Evolutionary conservation across 1,139 yeast species (phyloP), one percentile per base, ranked within the genome.

Genomic region (Candida gigantensis): DNA sequence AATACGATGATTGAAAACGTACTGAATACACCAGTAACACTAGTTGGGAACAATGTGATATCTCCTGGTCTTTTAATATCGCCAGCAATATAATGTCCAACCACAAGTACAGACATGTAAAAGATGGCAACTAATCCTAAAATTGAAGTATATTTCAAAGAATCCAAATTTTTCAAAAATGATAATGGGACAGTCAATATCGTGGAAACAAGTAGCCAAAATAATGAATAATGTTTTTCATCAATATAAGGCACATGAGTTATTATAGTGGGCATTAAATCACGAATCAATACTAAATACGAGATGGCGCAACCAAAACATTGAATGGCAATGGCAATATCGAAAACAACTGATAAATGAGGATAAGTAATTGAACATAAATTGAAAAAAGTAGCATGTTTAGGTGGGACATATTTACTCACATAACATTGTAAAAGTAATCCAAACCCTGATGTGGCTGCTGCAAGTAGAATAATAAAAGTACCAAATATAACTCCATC

Each of bases 291-390:
- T 13, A 71, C 75, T 47, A 71, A 56, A 41, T 71, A 71, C 13
- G 72, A 64, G 34, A 71, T 55, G 5, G 75, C 74, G 41, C 74
- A 71, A 3, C 77, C 77, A 49, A 70, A 69, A 47, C 95, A 86
- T 58, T 90, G 95, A 40, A 89, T 68, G 16, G 92, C 89, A 56
- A 90, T 89, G 11, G 96, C 95, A 11, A 83, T 55, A 60, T 90
- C 97, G 62, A 90, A 90, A 23, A 87, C 60, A 24, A 89, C 82
- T 1, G 95, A 79, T 30, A 89, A 63, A n/a, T 75, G 67, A 0
- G 97, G 97, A 54, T 88, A 89, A 0, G 97, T 85, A 38, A 86
- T 75, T 39, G 82, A 77, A 50, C 97, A 86, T 14, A 92, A 68
- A 24, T 85, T 79, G 63, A 90, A 90, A 59, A 90, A 92, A 1